phyloP scores from a whole-genome alignment of 306 rosid species.

The Vigna mungo region DNA sequence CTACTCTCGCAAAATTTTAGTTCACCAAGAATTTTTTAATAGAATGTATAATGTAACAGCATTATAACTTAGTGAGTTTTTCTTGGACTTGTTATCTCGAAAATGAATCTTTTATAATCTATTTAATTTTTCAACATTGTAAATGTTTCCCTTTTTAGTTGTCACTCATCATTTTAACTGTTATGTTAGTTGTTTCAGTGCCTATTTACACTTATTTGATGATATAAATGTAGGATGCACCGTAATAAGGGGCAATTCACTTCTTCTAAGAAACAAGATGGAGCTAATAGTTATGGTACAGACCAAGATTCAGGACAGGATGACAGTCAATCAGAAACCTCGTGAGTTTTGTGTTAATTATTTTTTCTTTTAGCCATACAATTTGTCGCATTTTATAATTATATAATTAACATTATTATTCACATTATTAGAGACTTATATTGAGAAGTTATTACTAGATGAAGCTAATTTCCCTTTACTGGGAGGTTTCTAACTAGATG shows the following conservation, averaged over 20 bases:
- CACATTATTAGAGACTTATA: slow-evolving; percentile 25
- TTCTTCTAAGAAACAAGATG: slow-evolving; percentile 82
- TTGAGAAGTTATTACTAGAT: slow-evolving; percentile 1
- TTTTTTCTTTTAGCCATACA: neutral
- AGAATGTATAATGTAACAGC: neutral
- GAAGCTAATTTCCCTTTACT: slow-evolving; percentile 14
- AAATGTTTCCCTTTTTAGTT: neutral
- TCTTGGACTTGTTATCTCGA: slow-evolving; percentile 15
- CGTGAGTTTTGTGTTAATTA: slow-evolving; percentile 61
- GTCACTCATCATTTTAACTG: slow-evolving; percentile 30
- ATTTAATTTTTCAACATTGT: slow-evolving; percentile 8
- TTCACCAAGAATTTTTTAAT: neutral
- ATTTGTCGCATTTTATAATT: slow-evolving; percentile 11
- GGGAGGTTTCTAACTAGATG: slow-evolving; percentile 7
- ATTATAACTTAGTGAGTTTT: slow-evolving; percentile 7
- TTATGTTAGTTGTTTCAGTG: neutral
- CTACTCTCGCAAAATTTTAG: neutral
- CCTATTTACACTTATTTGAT: slow-evolving; percentile 37
- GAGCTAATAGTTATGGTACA: slow-evolving; percentile 62
- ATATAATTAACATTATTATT: slow-evolving; percentile 20
- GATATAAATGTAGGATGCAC: slow-evolving; percentile 78
- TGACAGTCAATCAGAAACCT: slow-evolving; percentile 71
- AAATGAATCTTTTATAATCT: slow-evolving; percentile 2
- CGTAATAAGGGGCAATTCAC: slow-evolving; percentile 96
- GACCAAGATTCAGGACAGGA: slow-evolving; percentile 80